These are phyloP conservation scores for Ophiostoma australiae DNA, from an alignment of 2,329 filamentous ascomycete species.

Conservation along the genomic window DNA sequence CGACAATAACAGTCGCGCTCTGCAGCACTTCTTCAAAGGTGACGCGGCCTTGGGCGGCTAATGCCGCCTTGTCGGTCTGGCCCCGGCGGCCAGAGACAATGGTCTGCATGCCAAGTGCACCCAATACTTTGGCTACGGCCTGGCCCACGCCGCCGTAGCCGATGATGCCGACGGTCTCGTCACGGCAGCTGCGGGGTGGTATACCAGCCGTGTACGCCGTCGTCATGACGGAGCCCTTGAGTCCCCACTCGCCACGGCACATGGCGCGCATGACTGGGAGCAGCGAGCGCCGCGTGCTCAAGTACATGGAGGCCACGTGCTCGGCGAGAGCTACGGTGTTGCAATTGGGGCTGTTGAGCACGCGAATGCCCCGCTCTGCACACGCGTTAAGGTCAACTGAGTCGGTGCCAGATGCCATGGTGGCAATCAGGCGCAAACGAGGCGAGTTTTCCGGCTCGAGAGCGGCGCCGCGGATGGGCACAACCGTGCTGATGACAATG, in stretches of 20 bases:
- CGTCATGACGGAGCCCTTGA: slow-evolving; percentile 28
- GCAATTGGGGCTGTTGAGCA: slow-evolving; percentile 33
- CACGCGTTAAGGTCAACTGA: slow-evolving; percentile 30
- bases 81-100: slow-evolving; percentile 28
- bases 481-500: slow-evolving; percentile 35
- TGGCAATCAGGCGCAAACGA: slow-evolving; percentile 32
- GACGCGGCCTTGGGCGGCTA: slow-evolving; percentile 18
- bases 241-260: slow-evolving; percentile 28
- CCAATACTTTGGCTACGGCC: slow-evolving; percentile 31
- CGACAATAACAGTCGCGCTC: slow-evolving; percentile 33
- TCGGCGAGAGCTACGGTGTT: slow-evolving; percentile 33
- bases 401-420: slow-evolving; percentile 33
- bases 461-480: slow-evolving; percentile 31
- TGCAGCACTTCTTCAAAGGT: slow-evolving; percentile 28
- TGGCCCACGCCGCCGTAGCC: slow-evolving; percentile 37
- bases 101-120: slow-evolving; percentile 35
- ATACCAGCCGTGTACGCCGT: slow-evolving; percentile 23
- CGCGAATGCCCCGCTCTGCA: slow-evolving; percentile 30
- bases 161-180: slow-evolving; percentile 33
- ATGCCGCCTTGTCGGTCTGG: slow-evolving; percentile 20
- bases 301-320: slow-evolving; percentile 31
- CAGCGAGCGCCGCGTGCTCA: slow-evolving; percentile 36
- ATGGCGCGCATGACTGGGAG: slow-evolving; percentile 32
- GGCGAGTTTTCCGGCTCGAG: slow-evolving; percentile 30
- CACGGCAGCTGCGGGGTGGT: slow-evolving; percentile 26